Conservation (phyloP, 768 basidiomycete species). For the button mushroom (Agaricus bisporus) region DNA sequence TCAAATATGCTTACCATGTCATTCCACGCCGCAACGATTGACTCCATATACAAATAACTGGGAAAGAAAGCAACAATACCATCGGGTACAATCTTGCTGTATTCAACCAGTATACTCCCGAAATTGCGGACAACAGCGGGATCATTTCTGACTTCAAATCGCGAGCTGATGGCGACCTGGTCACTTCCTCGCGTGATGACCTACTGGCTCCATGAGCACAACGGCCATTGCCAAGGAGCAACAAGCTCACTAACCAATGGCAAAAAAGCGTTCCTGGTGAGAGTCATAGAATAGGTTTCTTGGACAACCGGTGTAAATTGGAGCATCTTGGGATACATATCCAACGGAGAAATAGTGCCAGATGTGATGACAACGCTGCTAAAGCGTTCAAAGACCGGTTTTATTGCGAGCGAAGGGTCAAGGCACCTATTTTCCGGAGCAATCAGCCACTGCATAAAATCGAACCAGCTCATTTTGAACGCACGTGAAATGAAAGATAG, state of each 20-base stretch:
- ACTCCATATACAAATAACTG: slow-evolving; percentile 99
- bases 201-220: slow-evolving; percentile 30
- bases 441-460: slow-evolving; percentile 9
- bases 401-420: slow-evolving; percentile 95
- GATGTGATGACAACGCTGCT: slow-evolving; percentile 98
- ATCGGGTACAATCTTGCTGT: slow-evolving; percentile 96
- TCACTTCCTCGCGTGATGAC: slow-evolving; percentile 98
- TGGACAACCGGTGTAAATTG: slow-evolving; percentile 96
- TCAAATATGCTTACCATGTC: slow-evolving; percentile 76
- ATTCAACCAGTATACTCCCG: slow-evolving; percentile 95
- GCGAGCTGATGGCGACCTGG: slow-evolving; percentile 96
- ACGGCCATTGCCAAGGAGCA: slow-evolving; percentile 2
- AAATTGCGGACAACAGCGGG: slow-evolving; percentile 99
- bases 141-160: slow-evolving; percentile 98
- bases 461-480: slow-evolving; percentile 2
- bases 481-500: slow-evolving; percentile 95
- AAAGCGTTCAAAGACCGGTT: slow-evolving; percentile 97
- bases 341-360: slow-evolving; percentile 95
- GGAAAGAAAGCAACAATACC: slow-evolving; percentile 99
- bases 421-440: slow-evolving; percentile 61
- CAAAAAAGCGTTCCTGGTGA: slow-evolving; percentile 92
- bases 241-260: slow-evolving; percentile 60
- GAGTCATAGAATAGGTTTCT: slow-evolving; percentile 97
- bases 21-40: slow-evolving; percentile 99
- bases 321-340: slow-evolving; percentile 99